A percentile compares a stretch with the other conserved stretches of the same genome.
These are phyloP conservation scores for Diaporthe vaccinii DNA, from an alignment of 2,329 filamentous ascomycete species.

Conservation along the genomic window DNA sequence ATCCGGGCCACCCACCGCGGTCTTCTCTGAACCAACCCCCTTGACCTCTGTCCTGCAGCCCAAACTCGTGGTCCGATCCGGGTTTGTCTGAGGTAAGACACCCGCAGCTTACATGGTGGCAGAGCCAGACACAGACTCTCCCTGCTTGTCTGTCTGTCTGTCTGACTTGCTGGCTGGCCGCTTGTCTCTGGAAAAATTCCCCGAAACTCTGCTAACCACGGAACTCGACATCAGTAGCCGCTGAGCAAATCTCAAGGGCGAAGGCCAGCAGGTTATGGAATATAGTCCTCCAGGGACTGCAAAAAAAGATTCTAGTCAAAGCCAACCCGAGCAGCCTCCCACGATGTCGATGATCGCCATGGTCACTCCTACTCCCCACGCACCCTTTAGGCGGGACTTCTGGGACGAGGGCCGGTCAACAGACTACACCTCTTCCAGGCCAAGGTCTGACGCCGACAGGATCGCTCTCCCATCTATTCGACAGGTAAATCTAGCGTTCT, in stretches of 20 bases:
- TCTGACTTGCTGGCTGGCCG: background rate
- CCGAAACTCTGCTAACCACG: slow-evolving; percentile 38
- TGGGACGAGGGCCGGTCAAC: slow-evolving; percentile 55
- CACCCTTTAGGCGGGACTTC: slow-evolving; percentile 56
- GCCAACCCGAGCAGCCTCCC: slow-evolving; percentile 46
- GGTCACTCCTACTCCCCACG: slow-evolving; percentile 56
- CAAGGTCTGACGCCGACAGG: slow-evolving; percentile 55
- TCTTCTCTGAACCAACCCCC: background rate
- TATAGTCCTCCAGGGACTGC: slow-evolving; percentile 53
- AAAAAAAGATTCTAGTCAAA: slow-evolving; percentile 47
- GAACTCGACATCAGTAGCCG: slow-evolving; percentile 3
- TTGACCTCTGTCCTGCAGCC: slow-evolving; percentile 2
- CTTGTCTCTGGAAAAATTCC: background rate
- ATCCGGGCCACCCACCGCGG: background rate
- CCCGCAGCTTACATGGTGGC: slow-evolving; percentile 14
- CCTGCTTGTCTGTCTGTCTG: slow-evolving; percentile 8
- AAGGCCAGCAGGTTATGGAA: slow-evolving; percentile 54
- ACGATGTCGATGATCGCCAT: slow-evolving; percentile 67
- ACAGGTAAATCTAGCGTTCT: slow-evolving; percentile 56
- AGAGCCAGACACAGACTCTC: background rate
- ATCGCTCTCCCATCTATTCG: slow-evolving; percentile 66
- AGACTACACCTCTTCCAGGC: slow-evolving; percentile 51
- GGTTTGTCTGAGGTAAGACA: slow-evolving; percentile 39
- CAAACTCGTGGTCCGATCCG: slow-evolving; percentile 29
- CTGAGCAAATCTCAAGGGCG: background rate